Evolutionary conservation across 2,329 filamentous ascomycete genomes (phyloP), one percentile per base, ranked within the genome.

Genomic region (Rhinocladiella similis): DNA sequence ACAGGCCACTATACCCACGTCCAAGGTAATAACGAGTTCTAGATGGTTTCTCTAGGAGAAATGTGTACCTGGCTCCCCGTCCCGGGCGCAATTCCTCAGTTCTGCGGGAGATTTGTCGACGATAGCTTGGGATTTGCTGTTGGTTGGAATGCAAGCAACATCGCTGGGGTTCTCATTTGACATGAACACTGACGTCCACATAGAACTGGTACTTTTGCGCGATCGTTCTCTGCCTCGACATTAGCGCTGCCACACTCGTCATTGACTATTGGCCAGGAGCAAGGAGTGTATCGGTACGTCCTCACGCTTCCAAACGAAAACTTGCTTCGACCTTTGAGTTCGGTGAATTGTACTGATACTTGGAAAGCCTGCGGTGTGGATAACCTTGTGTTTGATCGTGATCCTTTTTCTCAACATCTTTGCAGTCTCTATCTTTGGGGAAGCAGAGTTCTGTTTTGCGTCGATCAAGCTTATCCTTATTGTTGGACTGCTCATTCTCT

Each of bases 51-150:
- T 55, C 83, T 94, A 3, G 89, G 89, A 60, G 89, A 93, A 72
- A 93, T 94, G 88, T 88, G 89, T 7, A 83, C 89, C 50, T 94
- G 88, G 88, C 73, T 94, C 27, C 90, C 90, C 50, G 79, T 91
- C 66, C 82, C 84, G 54, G 84, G 87, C 69, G 90, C 89, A 65
- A 94, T 94, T 72, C 88, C 88, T 57, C 88, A 88, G 66, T 93
- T 92, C 68, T 89, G 89, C 19, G 81, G 85, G 57, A 82, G 90
- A 46, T 94, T 91, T 75, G 87, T 85, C 67, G 88, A 94, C 65
- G 88, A 88, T 49, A 88, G 88, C 59, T 81, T 93, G 27, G 90
- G 90, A 53, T 94, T 94, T 70, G 83, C 88, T 53, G 80, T 92
- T 12, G 88, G 89, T 35, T 92, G 83, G 79, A 85, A 76, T 78